Conservation (phyloP, 805 yeast species). For the Suhomyces emberorum region DNA sequence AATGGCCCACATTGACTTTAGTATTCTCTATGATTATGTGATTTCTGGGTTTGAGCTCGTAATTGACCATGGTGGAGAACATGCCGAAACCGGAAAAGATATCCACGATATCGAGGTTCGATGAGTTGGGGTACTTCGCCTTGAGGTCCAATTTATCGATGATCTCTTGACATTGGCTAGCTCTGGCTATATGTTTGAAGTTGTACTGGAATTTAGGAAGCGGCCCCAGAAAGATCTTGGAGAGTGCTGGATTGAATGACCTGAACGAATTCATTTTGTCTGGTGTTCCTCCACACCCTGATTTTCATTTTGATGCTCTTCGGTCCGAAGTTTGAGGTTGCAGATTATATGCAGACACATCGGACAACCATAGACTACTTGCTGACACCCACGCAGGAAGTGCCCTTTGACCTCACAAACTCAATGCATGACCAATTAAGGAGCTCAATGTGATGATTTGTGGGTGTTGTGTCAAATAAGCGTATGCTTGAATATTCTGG, state of each 20-base stretch:
- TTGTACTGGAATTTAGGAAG: conserved; percentile 24
- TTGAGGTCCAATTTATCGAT: conserved; percentile 47
- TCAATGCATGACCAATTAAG: no score
- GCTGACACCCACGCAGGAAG: no score
- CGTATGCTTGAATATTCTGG: no score
- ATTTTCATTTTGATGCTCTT: neutral
- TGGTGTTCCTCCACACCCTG: no score
- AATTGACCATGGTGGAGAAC: conserved; percentile 60
- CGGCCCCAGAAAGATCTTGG: conserved; percentile 18
- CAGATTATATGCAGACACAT: no score
- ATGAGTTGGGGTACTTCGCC: conserved; percentile 30
- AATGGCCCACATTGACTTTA: conserved; percentile 19
- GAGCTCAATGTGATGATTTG: no score
- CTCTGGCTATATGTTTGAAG: conserved; percentile 19
- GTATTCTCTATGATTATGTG: conserved; percentile 63
- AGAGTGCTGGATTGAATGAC: conserved; percentile 27
- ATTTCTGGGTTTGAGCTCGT: conserved; percentile 55
- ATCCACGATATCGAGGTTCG: conserved; percentile 53
- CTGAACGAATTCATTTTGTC: conserved; percentile 7
- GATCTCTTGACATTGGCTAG: conserved; percentile 31
- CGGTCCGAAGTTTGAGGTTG: neutral
- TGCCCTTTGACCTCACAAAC: no score
- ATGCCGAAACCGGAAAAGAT: conserved; percentile 58
- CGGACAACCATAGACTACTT: no score
- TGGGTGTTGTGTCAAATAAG: no score